Base-by-base conservation (phyloP, 805 yeast genomes). In the Blastobotrys attinorum region DNA sequence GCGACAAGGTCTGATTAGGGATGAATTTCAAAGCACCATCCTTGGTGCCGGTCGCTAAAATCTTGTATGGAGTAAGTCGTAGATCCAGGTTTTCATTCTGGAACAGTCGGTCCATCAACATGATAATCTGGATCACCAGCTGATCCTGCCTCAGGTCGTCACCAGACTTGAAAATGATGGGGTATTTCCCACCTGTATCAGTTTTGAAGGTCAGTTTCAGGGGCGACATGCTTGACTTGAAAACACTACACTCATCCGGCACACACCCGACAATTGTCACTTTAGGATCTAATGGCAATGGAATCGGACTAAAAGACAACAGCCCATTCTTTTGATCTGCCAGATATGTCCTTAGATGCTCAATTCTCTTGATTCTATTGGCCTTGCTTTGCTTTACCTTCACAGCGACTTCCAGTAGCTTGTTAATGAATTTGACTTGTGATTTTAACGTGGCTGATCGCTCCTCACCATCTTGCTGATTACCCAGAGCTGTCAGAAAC, bases 71-170 rank as follows among this genome's bases (percentile, higher is more conserved):
- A 2, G 86, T 85, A 42, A 92, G 70, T 58, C 77, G 78, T 58
- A 92, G 68, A 61, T 92, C 96, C 45, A 92, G 77, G 58, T 92
- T 92, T 58, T 92, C 98, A 59, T 85, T 84, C 49, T 83, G 77
- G 42, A 92, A 65, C 36, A 92, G 72, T 58, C 79, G 86, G 59
- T 92, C 96, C 95, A 92, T 92, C 47, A 92, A 67, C 45, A 81
- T 75, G 45, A 92, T 85, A 48, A 92, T 86, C 62, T 92, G 98
- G 40, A 88, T 83, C n/a, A 92, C 95, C 50, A 92, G 72, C 62
- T 92, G 99, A 67, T 92, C 99, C 62, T 92, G 99, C 47, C 97
- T 71, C 40, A 92, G 69, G 60, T 92, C 98, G 61, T 84, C 99
- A 11, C 99, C 99, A 40, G 84, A 83, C 62, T 92, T 92, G 65